Percentiles rank a stretch among this genome's conserved stretches.
phyloP scores from a whole-genome alignment of 2,329 filamentous ascomycete genomes.

The Verticillium dahliae region DNA sequence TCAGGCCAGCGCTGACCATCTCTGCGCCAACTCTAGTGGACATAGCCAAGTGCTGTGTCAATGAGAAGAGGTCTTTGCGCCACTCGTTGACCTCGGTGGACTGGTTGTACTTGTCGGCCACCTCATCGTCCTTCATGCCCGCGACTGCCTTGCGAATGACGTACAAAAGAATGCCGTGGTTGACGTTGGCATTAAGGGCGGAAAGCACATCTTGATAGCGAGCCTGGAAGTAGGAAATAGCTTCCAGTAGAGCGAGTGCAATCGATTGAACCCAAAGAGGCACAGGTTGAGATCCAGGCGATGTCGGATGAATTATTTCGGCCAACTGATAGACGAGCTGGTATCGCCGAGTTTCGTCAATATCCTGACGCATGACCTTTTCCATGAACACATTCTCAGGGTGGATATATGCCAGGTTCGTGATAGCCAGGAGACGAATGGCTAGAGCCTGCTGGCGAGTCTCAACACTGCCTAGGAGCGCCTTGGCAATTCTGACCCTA shows the following conservation, averaged over 20 bases:
- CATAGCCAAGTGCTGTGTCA: conserved; percentile 74
- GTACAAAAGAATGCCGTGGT: conserved; percentile 91
- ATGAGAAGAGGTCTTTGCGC: conserved; percentile 83
- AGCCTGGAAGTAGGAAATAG: conserved; percentile 70
- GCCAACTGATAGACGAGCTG: conserved; percentile 90
- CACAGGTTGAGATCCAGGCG: conserved; percentile 59
- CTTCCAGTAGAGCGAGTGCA: conserved; percentile 74
- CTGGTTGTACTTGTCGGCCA: conserved; percentile 48
- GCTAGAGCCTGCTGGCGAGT: conserved; percentile 71
- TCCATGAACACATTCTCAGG: conserved; percentile 76
- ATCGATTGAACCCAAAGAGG: conserved; percentile 76
- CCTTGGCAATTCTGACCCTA: conserved; percentile 76
- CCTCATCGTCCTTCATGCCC: conserved; percentile 59
- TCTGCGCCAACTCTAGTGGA: conserved; percentile 70
- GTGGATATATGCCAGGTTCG: conserved; percentile 87
- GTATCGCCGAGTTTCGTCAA: conserved; percentile 79
- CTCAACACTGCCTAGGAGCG: conserved; percentile 58
- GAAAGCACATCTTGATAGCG: conserved; percentile 78
- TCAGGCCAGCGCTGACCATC: conserved; percentile 81
- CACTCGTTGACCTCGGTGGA: conserved; percentile 74
- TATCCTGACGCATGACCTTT: conserved; percentile 79
- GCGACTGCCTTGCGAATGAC: conserved; percentile 85
- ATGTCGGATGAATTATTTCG: conserved; percentile 80
- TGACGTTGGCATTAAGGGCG: conserved; percentile 91
- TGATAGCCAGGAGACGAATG: conserved; percentile 77